Percentiles rank a stretch among this genome's conserved stretches.
Conservation (phyloP, 164 flowering plant species). For the Houttuynia cordata region DNA sequence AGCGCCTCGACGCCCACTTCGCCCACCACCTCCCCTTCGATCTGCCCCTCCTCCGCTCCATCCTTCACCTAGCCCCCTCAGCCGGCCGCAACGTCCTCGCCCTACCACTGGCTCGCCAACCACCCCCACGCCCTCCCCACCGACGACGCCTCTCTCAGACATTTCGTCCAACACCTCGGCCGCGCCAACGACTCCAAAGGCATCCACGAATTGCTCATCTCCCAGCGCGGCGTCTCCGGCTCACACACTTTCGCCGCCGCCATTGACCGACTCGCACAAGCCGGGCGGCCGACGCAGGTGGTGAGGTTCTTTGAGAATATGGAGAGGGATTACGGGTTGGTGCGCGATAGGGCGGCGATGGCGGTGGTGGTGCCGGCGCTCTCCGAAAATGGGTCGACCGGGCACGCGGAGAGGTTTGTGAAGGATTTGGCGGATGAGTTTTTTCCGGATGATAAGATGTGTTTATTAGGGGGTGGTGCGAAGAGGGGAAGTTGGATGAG, state of each 20-base stretch:
- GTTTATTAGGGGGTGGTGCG: conserved; percentile 88
- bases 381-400: conserved; percentile 57
- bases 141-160: conserved; percentile 42
- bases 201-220: conserved; percentile 34
- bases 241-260: conserved; percentile 24
- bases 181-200: conserved; percentile 81
- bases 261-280: conserved; percentile 55
- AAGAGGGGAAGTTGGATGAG: conserved; percentile 77
- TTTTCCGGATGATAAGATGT: conserved; percentile 65
- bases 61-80: conserved; percentile 48
- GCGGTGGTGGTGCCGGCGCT: conserved; percentile 45
- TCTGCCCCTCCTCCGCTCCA: conserved; percentile 31
- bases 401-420: conserved; percentile 81
- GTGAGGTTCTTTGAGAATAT: conserved; percentile 60
- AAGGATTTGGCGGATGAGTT: conserved; percentile 60
- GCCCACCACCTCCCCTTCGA: conserved; percentile 47
- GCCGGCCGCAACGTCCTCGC: conserved; percentile 67
- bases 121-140: conserved; percentile 58
- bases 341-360: conserved; percentile 35
- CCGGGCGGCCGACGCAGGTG: conserved; percentile 55
- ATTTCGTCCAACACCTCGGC: conserved; percentile 61
- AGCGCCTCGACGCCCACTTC: conserved; percentile 56
- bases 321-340: conserved; percentile 69
- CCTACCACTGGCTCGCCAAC: conserved; percentile 48
- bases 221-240: conserved; percentile 32